Base-by-base conservation (phyloP, 495 filamentous ascomycete species). In the Umbilicaria muhlenbergii region DNA sequence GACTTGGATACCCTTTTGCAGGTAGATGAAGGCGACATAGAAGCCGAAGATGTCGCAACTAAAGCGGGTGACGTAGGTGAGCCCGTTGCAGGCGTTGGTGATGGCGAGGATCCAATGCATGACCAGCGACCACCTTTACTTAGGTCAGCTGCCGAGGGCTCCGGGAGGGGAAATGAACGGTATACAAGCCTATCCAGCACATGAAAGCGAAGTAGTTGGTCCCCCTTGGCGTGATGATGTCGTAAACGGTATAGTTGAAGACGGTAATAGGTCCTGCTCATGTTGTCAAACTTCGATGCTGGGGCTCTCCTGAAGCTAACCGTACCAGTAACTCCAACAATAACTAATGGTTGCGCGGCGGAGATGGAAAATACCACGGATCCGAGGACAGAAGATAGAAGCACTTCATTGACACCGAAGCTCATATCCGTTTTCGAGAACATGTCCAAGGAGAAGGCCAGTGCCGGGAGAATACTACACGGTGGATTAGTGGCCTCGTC, bases 21-120 rank as follows among this genome's bases (percentile, higher is more conserved):
- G 66, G 54, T 91, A 91, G 56, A 88, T 84, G 55, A 80, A 83
- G 38, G 82, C 83, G 36, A 91, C 84, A 56, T 91, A 91, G 57
- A 88, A 87, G 5, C 83, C 84, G 53, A 91, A 89, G 50, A 83
- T 86, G 53, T 91, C 84, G 55, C 84, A 87, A 34, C 81, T 81
- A 54, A 91, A 91, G 10, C 81, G 71, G 10, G 84, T 89, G 17
- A 91, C 84, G 56, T 83, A 88, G 51, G 71, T 78, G 3, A 91
- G 62, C 41, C 68, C 82, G 58, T 91, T 86, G 59, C 83, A 87
- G 11, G 78, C 69, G 53, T 91, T 91, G 5, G 80, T 82, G 37
- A 86, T 68, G 16, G 83, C 83, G 7, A 89, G 67, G 34, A 81
- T 57, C 78, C 78, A 83, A 57, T 91, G 84, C 67, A 89, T 82